phyloP scores from a whole-genome alignment of 345 rosid genomes.

The Rhodamnia argentea region DNA sequence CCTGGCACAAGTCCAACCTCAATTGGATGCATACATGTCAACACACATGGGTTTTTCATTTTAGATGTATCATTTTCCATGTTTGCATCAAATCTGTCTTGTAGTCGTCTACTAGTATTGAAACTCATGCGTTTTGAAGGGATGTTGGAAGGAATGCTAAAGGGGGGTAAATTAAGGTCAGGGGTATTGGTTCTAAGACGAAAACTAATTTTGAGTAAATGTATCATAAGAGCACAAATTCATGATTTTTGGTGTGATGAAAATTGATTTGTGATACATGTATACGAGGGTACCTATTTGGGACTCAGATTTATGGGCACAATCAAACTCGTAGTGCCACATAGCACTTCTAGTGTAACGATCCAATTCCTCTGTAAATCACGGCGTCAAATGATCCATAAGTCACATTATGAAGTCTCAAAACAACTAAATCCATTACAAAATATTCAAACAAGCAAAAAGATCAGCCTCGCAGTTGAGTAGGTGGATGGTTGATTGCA shows the following conservation, averaged over 20 bases:
- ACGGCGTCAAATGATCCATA: neutral
- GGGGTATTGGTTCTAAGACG: rapidly evolving
- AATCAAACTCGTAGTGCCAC: neutral
- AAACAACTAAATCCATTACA: neutral
- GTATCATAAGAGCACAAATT: too few relatives aligned
- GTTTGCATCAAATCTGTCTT: neutral
- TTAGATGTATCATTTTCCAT: neutral
- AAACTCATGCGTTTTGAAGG: neutral
- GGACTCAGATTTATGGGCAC: neutral
- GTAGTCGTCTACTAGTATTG: neutral
- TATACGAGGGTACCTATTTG: neutral
- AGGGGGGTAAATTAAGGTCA: neutral
- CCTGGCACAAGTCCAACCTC: rapidly evolving
- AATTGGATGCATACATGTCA: neutral
- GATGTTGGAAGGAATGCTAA: neutral
- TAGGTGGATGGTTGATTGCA: neutral
- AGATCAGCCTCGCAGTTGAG: neutral
- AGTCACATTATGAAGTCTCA: neutral
- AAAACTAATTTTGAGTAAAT: neutral
- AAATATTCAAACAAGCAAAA: neutral
- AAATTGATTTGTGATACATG: neutral
- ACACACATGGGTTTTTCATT: neutral
- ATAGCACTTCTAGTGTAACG: neutral
- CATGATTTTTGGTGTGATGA: neutral
- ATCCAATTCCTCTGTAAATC: neutral